A percentile compares a stretch with the other conserved stretches of the same genome.
Evolutionary conservation across 345 rosid species (phyloP).

Genomic region (Punica granatum): DNA sequence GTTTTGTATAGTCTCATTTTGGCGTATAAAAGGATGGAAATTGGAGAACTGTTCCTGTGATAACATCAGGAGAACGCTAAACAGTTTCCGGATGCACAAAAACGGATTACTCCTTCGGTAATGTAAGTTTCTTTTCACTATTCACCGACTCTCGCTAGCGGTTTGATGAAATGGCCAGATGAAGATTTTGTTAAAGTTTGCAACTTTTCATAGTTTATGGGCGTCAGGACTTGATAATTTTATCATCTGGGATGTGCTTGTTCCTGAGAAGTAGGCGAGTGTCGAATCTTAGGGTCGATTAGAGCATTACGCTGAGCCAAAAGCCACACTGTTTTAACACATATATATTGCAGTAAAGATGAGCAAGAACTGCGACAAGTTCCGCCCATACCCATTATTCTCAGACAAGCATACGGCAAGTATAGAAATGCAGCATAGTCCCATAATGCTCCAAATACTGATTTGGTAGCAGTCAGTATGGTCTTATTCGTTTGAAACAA

Average conservation of each 20-base stretch:
- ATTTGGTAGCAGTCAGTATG: background rate
- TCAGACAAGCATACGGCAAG: background rate
- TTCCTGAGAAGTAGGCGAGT: background rate
- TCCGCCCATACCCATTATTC: background rate
- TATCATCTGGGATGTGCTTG: background rate
- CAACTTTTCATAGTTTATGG: background rate
- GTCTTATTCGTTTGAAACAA: background rate
- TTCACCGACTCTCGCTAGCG: too few relatives aligned
- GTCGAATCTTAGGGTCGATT: background rate
- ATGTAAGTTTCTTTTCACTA: too few relatives aligned
- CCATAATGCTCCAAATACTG: conserved; percentile 4
- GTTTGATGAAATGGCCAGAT: too few relatives aligned
- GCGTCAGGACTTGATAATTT: background rate
- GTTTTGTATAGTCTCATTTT: too few relatives aligned
- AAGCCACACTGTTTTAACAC: too few relatives aligned
- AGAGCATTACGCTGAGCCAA: too few relatives aligned
- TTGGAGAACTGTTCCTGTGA: too few relatives aligned
- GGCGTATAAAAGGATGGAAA: too few relatives aligned
- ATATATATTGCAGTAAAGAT: background rate
- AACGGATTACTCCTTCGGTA: too few relatives aligned
- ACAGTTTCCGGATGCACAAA: too few relatives aligned
- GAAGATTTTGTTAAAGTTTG: background rate
- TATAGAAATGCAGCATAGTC: background rate
- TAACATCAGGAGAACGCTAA: too few relatives aligned
- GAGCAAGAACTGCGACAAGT: background rate